These are phyloP conservation scores for Trypanosoma platydactyli DNA, from an alignment of 208 protist species.

Conservation along the genomic window DNA sequence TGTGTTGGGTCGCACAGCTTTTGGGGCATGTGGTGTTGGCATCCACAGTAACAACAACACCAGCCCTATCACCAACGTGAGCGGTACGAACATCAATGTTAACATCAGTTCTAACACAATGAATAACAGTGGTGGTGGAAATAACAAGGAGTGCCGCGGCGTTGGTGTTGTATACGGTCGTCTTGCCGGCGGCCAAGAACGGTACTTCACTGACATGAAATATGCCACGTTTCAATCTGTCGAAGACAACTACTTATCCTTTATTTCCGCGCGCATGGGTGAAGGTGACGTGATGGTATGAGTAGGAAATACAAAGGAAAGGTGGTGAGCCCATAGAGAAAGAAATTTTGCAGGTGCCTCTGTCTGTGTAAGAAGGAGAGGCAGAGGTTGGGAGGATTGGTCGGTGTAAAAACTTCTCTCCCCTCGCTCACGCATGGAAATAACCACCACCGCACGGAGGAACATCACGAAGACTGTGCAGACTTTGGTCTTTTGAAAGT, in stretches of 20 bases:
- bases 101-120: background rate
- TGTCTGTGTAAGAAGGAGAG: too few relatives aligned
- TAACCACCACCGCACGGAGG: too few relatives aligned
- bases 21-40: background rate
- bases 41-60: background rate
- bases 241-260: conserved; percentile 10
- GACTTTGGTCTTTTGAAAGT: conserved; percentile 7
- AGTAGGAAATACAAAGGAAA: background rate
- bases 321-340: background rate
- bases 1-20: conserved; percentile 20
- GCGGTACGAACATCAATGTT: background rate
- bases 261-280: background rate
- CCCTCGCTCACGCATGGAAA: too few relatives aligned
- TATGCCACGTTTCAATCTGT: conserved; percentile 5
- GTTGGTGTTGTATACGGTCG: conserved; percentile 4
- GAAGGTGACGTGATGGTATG: background rate
- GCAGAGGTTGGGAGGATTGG: too few relatives aligned
- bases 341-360: background rate
- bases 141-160: conserved; percentile 1
- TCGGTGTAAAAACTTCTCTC: too few relatives aligned
- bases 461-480: too few relatives aligned
- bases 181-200: conserved; percentile 10
- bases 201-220: conserved; percentile 19
- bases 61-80: background rate
- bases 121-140: background rate